Percentiles rank a stretch among this genome's conserved stretches.
Conservation (phyloP, 176 grass and related monocot genomes). For the Eragrostis nindensis region DNA sequence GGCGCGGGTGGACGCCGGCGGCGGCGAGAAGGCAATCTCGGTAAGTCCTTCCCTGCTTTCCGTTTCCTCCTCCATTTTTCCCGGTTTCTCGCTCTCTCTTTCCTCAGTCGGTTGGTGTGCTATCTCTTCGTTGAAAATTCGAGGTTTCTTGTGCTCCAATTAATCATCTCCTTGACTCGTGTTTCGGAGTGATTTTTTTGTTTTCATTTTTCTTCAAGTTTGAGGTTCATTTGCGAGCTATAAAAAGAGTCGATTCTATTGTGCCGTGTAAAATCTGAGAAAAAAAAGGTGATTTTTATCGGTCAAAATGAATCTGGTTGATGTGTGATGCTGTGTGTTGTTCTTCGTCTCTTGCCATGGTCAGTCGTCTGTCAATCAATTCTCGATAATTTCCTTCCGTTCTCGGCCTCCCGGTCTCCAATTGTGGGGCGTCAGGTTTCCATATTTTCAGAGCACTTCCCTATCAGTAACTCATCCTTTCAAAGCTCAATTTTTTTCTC, state of each 20-base stretch:
- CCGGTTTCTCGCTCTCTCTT: background rate
- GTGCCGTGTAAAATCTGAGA: too few species aligned
- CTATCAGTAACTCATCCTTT: background rate
- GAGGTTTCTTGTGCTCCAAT: conserved; percentile 21
- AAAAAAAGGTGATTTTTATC: too few species aligned
- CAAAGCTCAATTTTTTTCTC: background rate
- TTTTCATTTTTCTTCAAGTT: background rate
- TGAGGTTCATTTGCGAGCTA: background rate
- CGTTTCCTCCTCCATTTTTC: background rate
- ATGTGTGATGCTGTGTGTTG: background rate
- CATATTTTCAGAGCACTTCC: background rate
- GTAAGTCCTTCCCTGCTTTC: background rate
- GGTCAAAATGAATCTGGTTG: background rate
- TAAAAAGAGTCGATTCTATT: too few species aligned
- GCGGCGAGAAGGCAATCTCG: background rate
- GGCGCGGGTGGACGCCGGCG: background rate
- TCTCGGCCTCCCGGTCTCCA: background rate
- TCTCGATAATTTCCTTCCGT: background rate
- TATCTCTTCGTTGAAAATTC: conserved; percentile 6
- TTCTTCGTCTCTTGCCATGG: background rate
- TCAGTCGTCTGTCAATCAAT: background rate
- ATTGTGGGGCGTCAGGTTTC: background rate
- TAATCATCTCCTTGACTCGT: background rate
- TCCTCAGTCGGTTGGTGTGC: background rate
- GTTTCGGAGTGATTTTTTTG: background rate